Conservation (phyloP, 1,284 basidiomycete species). For the Lentinus polychrous region DNA sequence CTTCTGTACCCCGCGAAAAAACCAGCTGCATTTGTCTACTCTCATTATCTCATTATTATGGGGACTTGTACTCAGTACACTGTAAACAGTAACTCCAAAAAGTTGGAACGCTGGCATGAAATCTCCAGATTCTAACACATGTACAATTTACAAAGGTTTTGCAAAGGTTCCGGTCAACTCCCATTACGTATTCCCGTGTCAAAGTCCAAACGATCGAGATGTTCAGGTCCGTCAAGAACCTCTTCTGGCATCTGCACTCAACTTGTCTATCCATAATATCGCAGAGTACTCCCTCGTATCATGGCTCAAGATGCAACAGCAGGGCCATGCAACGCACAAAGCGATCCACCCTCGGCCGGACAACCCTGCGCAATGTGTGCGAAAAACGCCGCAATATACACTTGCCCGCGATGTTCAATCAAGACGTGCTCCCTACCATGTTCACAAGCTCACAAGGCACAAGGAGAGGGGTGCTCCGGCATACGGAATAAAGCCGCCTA, state of each 20-base stretch:
- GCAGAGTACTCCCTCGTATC: no score
- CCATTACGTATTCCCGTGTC: no score
- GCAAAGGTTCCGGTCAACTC: no score
- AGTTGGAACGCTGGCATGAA: no score
- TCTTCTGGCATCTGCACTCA: no score
- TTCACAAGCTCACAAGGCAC: constrained; percentile 62
- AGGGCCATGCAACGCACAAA: background rate
- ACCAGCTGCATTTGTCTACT: background rate
- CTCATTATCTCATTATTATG: background rate
- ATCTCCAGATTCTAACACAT: no score
- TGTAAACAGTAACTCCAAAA: no score
- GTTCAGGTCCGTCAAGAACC: no score
- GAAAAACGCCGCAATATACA: constrained; percentile 54
- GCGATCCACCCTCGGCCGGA: background rate
- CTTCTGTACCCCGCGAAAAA: background rate
- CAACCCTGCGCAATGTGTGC: constrained; percentile 44
- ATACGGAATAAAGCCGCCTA: constrained; percentile 67
- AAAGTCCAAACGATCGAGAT: no score
- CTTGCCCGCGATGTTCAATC: constrained; percentile 69
- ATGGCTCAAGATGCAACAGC: background rate
- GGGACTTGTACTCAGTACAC: no score
- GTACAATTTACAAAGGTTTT: no score
- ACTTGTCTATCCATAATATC: no score
- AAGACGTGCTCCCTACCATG: constrained; percentile 73
- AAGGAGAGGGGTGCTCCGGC: constrained; percentile 57